Evolutionary conservation across 306 rosid genomes (phyloP).

Genomic region (Bauhinia variegata): DNA sequence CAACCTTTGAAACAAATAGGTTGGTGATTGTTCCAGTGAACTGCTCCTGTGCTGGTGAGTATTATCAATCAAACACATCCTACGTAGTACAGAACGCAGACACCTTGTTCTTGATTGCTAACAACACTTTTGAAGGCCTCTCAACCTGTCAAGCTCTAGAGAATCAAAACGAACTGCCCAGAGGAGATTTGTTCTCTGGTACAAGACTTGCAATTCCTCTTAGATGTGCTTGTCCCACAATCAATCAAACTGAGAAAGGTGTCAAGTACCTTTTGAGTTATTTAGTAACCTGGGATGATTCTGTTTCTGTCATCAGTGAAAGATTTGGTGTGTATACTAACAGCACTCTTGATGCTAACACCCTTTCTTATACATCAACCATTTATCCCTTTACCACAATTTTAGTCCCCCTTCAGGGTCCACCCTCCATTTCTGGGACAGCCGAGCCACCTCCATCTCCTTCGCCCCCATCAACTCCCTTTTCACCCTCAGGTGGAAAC

Average conservation of each 20-base stretch:
- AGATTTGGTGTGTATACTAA: conserved; percentile 44
- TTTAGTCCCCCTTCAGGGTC: conserved; percentile 68
- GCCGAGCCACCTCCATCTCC: conserved; percentile 40
- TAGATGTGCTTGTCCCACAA: conserved; percentile 92
- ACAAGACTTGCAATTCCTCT: conserved; percentile 62
- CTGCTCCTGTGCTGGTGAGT: conserved; percentile 76
- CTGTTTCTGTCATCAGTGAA: conserved; percentile 38
- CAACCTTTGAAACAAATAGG: conserved; percentile 52
- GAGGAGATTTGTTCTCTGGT: conserved; percentile 39
- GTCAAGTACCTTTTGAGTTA: conserved; percentile 65
- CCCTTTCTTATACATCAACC: conserved; percentile 38
- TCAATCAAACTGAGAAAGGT: conserved; percentile 63
- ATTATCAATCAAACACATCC: conserved; percentile 66
- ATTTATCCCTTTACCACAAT: conserved; percentile 63
- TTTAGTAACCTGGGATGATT: conserved; percentile 45
- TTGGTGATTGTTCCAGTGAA: conserved; percentile 69
- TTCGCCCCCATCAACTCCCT: conserved; percentile 42
- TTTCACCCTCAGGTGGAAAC: conserved; percentile 34
- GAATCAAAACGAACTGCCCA: conserved; percentile 43
- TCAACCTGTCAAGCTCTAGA: conserved; percentile 75
- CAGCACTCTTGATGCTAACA: conserved; percentile 61
- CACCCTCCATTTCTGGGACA: conserved; percentile 56
- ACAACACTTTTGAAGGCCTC: conserved; percentile 68
- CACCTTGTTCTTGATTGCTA: conserved; percentile 42
- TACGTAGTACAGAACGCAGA: conserved; percentile 45